These are phyloP conservation scores for Colletotrichum plurivorum DNA, from an alignment of 2,329 filamentous ascomycete genomes.

Conservation along the genomic window DNA sequence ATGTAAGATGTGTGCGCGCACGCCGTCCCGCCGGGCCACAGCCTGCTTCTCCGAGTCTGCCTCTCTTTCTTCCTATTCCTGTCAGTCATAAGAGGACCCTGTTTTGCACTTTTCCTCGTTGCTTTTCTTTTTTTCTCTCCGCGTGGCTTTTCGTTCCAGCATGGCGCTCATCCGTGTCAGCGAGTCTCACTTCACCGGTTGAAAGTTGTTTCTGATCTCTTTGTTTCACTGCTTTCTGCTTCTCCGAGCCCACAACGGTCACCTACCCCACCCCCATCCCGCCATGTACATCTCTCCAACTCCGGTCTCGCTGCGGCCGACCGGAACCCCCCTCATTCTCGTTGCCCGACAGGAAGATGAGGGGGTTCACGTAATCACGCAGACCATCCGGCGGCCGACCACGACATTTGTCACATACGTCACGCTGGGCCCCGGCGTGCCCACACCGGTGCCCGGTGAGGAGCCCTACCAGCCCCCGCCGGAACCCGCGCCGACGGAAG, in stretches of 20 bases:
- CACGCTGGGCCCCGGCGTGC: conserved; percentile 45
- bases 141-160: background rate
- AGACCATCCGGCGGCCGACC: conserved; percentile 51
- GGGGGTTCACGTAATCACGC: conserved; percentile 48
- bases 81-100: conserved; percentile 11
- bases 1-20: conserved; percentile 11
- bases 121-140: background rate
- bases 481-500: conserved; percentile 14
- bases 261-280: conserved; percentile 10
- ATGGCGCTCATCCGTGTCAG: background rate
- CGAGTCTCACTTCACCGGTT: background rate
- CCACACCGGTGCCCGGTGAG: conserved; percentile 35
- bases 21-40: conserved; percentile 1
- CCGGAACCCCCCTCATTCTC: conserved; percentile 10
- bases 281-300: conserved; percentile 29
- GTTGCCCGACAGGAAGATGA: conserved; percentile 31
- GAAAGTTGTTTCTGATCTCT: background rate
- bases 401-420: conserved; percentile 55
- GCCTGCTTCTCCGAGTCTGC: conserved; percentile 23
- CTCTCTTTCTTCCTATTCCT: background rate
- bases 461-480: conserved; percentile 37
- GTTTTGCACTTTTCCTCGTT: conserved; percentile 26
- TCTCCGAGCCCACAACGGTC: too few relatives aligned
- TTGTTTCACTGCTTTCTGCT: too few relatives aligned
- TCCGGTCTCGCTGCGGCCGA: conserved; percentile 29